These are phyloP conservation scores for Ganoderma boninense DNA, from an alignment of 1,284 basidiomycete species.

Conservation along the genomic window DNA sequence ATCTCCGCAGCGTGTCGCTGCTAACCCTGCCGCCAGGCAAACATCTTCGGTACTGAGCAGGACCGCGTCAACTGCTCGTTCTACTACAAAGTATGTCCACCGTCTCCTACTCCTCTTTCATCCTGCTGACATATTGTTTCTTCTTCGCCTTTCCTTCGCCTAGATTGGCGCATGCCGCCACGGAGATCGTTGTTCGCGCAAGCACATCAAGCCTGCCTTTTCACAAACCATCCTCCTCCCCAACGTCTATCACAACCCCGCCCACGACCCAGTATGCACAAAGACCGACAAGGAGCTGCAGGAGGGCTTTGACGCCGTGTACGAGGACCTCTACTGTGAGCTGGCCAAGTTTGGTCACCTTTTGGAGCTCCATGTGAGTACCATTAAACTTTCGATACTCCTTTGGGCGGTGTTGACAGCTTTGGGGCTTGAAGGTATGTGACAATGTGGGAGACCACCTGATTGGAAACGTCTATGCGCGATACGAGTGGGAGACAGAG, in stretches of 20 bases:
- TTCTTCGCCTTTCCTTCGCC: slow-evolving; percentile 8
- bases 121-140: slow-evolving; percentile 14
- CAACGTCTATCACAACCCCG: slow-evolving; percentile 99
- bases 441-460: slow-evolving; percentile 99
- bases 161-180: slow-evolving; percentile 96
- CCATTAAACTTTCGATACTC: slow-evolving; percentile 5
- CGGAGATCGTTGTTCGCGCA: slow-evolving; percentile 95
- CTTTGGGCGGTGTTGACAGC: slow-evolving; percentile 11
- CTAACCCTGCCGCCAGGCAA: slow-evolving; percentile 58
- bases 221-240: slow-evolving; percentile 97
- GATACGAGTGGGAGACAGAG: slow-evolving; percentile 99
- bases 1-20: neutral
- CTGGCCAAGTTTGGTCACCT: slow-evolving; percentile 95
- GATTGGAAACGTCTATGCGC: slow-evolving; percentile 98
- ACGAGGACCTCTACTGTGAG: slow-evolving; percentile 95
- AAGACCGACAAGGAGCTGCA: slow-evolving; percentile 89
- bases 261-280: slow-evolving; percentile 90
- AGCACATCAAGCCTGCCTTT: slow-evolving; percentile 97
- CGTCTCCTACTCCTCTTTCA: neutral
- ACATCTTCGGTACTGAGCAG: slow-evolving; percentile 90
- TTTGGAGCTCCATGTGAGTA: slow-evolving; percentile 90
- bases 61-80: slow-evolving; percentile 96
- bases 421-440: slow-evolving; percentile 75
- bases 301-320: slow-evolving; percentile 96
- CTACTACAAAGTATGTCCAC: slow-evolving; percentile 83